Evolutionary conservation across 2,329 filamentous ascomycete genomes (phyloP).

Genomic region (Cladorrhinum sp.): DNA sequence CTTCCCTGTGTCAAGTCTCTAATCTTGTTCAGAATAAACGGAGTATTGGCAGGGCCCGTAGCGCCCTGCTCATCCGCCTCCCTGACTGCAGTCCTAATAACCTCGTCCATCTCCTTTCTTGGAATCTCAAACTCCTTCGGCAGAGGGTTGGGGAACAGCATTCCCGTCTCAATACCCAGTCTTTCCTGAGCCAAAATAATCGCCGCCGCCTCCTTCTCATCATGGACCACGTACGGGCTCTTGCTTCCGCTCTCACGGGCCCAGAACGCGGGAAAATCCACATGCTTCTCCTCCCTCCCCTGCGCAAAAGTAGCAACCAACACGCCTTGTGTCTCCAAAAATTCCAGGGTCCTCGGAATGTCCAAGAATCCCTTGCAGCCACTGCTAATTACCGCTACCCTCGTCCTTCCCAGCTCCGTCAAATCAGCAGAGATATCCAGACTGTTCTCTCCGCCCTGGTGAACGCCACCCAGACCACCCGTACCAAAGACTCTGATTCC

Average conservation of each 20-base stretch:
- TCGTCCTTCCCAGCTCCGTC: constrained; percentile 85
- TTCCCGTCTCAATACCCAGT: constrained; percentile 70
- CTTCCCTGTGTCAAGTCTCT: constrained; percentile 71
- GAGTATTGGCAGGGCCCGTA: constrained; percentile 75
- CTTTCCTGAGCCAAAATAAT: constrained; percentile 77
- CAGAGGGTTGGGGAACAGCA: constrained; percentile 88
- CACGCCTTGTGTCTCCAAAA: constrained; percentile 69
- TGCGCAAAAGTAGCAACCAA: constrained; percentile 88
- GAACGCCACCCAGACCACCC: constrained; percentile 90
- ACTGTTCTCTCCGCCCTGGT: constrained; percentile 78
- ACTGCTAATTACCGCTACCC: constrained; percentile 82
- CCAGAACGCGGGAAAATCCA: constrained; percentile 94
- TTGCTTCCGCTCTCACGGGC: constrained; percentile 78
- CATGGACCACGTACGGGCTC: constrained; percentile 72
- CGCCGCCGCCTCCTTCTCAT: constrained; percentile 81
- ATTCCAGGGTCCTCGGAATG: constrained; percentile 82
- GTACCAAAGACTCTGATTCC: constrained; percentile 94
- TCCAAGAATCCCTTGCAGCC: constrained; percentile 97
- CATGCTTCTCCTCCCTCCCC: constrained; percentile 60
- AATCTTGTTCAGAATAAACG: constrained; percentile 76
- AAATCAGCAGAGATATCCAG: constrained; percentile 96
- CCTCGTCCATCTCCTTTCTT: constrained; percentile 64
- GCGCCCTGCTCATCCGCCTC: constrained; percentile 64
- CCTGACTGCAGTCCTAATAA: constrained; percentile 65
- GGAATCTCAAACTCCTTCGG: constrained; percentile 68